Conservation (phyloP, 1,284 basidiomycete genomes). For the Sanghuangporus sanghuang region DNA sequence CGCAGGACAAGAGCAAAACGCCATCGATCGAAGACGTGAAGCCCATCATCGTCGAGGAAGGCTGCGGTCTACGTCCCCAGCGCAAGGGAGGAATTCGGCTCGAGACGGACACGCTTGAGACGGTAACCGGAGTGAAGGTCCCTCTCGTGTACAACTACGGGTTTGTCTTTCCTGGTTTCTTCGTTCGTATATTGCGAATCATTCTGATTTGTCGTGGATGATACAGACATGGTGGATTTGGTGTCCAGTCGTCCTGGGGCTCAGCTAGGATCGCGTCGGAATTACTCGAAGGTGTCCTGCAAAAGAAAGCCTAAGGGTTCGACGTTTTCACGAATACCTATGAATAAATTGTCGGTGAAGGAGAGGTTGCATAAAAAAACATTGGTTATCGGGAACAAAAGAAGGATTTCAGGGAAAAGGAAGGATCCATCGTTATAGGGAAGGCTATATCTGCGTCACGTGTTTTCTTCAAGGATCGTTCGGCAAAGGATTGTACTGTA, state of each 20-base stretch:
- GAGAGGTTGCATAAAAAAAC: too few relatives aligned
- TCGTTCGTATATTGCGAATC: constrained; percentile 18
- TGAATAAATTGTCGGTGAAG: too few relatives aligned
- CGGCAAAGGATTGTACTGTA: background rate
- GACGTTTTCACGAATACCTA: too few relatives aligned
- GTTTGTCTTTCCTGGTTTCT: constrained; percentile 27
- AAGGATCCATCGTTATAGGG: background rate
- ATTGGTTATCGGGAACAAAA: background rate
- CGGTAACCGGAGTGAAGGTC: constrained; percentile 22
- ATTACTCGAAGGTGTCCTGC: constrained; percentile 45
- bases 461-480: background rate
- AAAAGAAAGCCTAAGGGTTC: background rate
- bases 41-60: constrained; percentile 59
- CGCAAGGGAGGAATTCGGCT: constrained; percentile 43
- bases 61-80: constrained; percentile 49
- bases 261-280: constrained; percentile 41
- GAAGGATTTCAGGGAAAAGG: background rate
- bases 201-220: background rate
- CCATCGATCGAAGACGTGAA: constrained; percentile 57
- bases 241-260: constrained; percentile 44
- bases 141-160: constrained; percentile 45
- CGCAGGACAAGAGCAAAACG: constrained; percentile 34
- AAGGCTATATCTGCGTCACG: background rate
- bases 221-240: constrained; percentile 39
- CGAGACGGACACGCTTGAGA: constrained; percentile 30